A percentile compares a stretch with the other conserved stretches of the same genome.
These are phyloP conservation scores for Spathaspora arborariae DNA, from an alignment of 805 yeast species.

Conservation along the genomic window DNA sequence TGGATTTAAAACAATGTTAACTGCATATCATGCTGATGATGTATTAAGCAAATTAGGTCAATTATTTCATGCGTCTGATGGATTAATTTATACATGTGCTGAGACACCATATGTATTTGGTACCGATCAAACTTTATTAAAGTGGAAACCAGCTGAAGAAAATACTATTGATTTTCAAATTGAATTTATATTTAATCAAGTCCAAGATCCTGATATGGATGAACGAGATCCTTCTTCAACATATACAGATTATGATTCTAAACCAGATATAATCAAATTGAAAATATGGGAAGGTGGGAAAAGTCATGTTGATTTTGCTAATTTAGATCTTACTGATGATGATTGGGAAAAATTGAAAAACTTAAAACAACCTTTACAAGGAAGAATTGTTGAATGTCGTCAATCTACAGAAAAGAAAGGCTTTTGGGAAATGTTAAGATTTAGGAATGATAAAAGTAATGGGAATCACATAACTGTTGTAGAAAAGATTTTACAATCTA, in stretches of 20 bases:
- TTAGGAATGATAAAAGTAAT: conserved; percentile 87
- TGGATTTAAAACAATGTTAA: conserved; percentile 83
- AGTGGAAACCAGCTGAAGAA: conserved; percentile 98
- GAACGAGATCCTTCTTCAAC: conserved; percentile 66
- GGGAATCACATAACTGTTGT: conserved; percentile 85
- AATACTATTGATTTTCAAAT: conserved; percentile 88
- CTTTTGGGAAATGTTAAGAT: conserved; percentile 80
- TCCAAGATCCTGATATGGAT: conserved; percentile 59
- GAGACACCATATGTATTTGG: conserved; percentile 85
- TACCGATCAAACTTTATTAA: conserved; percentile 78
- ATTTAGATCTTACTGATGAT: conserved; percentile 56
- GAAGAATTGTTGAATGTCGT: conserved; percentile 82
- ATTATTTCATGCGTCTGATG: conserved; percentile 87
- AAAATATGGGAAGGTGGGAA: conserved; percentile 74
- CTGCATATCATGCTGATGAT: conserved; percentile 70
- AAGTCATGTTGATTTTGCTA: conserved; percentile 63
- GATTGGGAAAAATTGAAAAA: conserved; percentile 79
- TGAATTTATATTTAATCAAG: conserved; percentile 54
- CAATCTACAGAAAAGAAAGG: conserved; percentile 53
- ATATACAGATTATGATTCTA: conserved; percentile 76
- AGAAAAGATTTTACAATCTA: conserved; percentile 76
- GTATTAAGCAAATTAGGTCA: conserved; percentile 69
- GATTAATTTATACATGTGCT: conserved; percentile 88
- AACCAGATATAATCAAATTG: conserved; percentile 60
- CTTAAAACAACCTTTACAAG: conserved; percentile 78